A percentile compares a stretch with the other conserved stretches of the same genome.
phyloP scores from a whole-genome alignment of 768 basidiomycete genomes.

The Tricholoma terreum region DNA sequence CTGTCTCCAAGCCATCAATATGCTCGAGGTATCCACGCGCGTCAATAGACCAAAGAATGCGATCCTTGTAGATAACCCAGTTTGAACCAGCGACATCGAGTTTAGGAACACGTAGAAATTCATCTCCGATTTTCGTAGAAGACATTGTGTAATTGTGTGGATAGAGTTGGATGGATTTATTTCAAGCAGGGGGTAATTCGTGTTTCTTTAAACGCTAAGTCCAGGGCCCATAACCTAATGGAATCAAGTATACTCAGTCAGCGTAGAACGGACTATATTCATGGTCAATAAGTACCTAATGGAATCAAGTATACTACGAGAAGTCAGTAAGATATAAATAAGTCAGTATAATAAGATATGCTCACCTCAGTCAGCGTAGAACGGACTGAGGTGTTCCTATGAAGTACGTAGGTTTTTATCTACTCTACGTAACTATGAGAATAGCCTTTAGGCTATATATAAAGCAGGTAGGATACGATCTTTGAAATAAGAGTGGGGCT shows the following conservation, averaged over 20 bases:
- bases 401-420: no score
- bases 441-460: no score
- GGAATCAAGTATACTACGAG: not conserved
- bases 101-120: slow-evolving; percentile 18
- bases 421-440: no score
- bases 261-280: no score
- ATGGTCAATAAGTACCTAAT: no score
- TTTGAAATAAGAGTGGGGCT: no score
- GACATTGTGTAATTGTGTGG: not conserved
- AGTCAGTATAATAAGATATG: no score
- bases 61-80: slow-evolving; percentile 20
- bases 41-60: slow-evolving; percentile 16
- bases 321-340: not conserved
- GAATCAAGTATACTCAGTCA: no score
- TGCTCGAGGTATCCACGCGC: slow-evolving; percentile 22
- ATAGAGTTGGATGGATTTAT: not conserved
- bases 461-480: no score
- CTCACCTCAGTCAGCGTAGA: no score
- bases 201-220: not conserved
- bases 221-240: slow-evolving; percentile 5
- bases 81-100: slow-evolving; percentile 15
- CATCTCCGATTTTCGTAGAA: slow-evolving; percentile 2
- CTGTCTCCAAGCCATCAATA: slow-evolving; percentile 13
- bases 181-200: not conserved
- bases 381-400: no score